A percentile compares a stretch with the other conserved stretches of the same genome.
Conservation (phyloP, 805 yeast species). For the Wickerhamiella musiphila region DNA sequence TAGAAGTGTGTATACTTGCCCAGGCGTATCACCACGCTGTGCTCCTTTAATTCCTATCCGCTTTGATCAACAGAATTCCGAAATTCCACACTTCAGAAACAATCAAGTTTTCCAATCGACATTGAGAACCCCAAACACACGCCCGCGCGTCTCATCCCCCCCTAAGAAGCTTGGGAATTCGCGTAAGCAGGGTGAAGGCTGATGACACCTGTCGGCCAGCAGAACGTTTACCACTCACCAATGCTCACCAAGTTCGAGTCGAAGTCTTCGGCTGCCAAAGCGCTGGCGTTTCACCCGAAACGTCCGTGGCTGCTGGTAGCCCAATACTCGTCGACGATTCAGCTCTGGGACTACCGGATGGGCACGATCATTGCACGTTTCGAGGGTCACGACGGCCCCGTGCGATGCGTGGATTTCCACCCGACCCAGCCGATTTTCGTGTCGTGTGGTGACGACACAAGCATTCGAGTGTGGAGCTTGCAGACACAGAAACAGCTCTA, state of each 20-base stretch:
- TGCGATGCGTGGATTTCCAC: conserved; percentile 86
- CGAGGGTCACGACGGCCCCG: conserved; percentile 98
- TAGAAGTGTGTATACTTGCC: no score
- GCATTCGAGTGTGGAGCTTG: conserved; percentile 90
- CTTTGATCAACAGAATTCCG: no score
- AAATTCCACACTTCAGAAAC: no score
- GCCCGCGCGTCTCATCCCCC: no score
- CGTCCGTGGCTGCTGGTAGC: conserved; percentile 94
- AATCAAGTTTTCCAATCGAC: no score
- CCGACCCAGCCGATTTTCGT: conserved; percentile 96
- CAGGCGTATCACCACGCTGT: no score
- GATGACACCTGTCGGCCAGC: no score
- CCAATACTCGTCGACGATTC: conserved; percentile 93
- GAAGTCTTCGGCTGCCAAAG: conserved; percentile 93
- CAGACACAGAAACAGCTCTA: conserved; percentile 81
- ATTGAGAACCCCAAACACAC: no score
- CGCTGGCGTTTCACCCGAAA: conserved; percentile 92
- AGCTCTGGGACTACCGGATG: conserved; percentile 98
- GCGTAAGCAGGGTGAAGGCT: no score
- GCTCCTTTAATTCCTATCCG: no score
- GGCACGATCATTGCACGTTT: conserved; percentile 91
- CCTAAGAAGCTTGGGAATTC: no score
- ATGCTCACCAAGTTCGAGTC: conserved; percentile 59
- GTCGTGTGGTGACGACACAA: conserved; percentile 94
- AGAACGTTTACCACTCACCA: no score